phyloP scores from a whole-genome alignment of 2,329 filamentous ascomycete species.

The Coniochaeta ligniaria region DNA sequence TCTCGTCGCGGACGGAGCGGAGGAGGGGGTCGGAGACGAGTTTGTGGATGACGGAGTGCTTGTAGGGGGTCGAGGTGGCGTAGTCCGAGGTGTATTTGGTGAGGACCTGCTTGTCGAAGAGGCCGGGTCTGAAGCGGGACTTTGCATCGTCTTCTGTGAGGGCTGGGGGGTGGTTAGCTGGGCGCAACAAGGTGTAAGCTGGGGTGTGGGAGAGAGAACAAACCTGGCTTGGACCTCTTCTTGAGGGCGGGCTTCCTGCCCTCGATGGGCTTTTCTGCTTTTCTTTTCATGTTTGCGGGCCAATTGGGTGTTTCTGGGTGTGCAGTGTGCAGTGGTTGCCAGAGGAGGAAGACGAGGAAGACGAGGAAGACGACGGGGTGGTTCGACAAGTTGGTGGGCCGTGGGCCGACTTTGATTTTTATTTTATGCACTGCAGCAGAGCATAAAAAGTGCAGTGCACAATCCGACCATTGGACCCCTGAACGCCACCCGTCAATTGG shows the following conservation, averaged over 20 bases:
- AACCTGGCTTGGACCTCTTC: constrained; percentile 48
- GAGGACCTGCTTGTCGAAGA: constrained; percentile 56
- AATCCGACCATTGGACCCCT: too few species aligned
- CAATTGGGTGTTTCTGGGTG: constrained; percentile 14
- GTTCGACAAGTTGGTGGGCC: not conserved
- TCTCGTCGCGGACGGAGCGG: constrained; percentile 80
- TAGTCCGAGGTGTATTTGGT: constrained; percentile 55
- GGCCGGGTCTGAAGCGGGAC: constrained; percentile 55
- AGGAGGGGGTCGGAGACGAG: constrained; percentile 77
- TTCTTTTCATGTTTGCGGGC: constrained; percentile 48
- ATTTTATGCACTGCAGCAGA: not conserved
- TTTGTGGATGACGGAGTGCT: constrained; percentile 80
- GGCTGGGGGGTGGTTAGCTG: constrained; percentile 24
- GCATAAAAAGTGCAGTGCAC: not conserved
- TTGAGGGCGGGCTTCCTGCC: constrained; percentile 33
- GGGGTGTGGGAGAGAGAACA: constrained; percentile 11
- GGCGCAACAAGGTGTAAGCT: too few species aligned
- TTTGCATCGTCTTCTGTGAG: constrained; percentile 42
- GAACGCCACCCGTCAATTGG: too few species aligned
- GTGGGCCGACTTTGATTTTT: not conserved
- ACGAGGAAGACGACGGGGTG: not conserved
- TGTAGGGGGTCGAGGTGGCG: constrained; percentile 65
- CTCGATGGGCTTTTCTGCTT: constrained; percentile 40
- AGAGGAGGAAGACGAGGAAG: not conserved
- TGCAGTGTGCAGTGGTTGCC: not conserved